Conservation (phyloP, 768 basidiomycete genomes). For the Candolleomyces eurysporus region DNA sequence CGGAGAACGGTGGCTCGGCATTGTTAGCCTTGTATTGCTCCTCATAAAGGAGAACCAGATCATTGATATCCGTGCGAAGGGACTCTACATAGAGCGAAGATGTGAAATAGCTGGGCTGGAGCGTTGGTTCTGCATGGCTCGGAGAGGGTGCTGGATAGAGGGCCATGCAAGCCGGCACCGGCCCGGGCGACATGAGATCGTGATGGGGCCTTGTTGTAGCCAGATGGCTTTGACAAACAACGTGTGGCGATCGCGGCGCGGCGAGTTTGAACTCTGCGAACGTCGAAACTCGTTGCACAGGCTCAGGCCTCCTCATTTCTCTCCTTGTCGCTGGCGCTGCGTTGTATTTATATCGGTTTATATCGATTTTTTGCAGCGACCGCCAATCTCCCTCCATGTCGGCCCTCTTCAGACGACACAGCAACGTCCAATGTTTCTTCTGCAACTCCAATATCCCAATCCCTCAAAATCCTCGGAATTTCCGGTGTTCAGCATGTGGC, state of each 20-base stretch:
- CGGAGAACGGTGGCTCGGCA: constrained; percentile 49
- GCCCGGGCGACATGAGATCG: background rate
- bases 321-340: constrained; percentile 4
- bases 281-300: background rate
- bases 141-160: constrained; percentile 54
- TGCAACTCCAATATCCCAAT: constrained; percentile 50
- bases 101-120: constrained; percentile 78
- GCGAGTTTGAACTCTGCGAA: background rate
- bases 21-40: constrained; percentile 40
- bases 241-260: background rate
- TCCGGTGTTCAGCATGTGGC: constrained; percentile 63
- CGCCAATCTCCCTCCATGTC: constrained; percentile 25
- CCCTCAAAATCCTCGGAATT: constrained; percentile 52
- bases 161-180: background rate
- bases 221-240: background rate
- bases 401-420: constrained; percentile 52
- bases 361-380: constrained; percentile 1
- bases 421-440: constrained; percentile 63
- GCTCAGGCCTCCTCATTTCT: background rate
- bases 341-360: constrained; percentile 5
- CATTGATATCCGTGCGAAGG: constrained; percentile 61
- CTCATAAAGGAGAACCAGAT: constrained; percentile 51
- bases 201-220: background rate
- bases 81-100: constrained; percentile 70
- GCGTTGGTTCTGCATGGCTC: constrained; percentile 54